Evolutionary conservation across 805 yeast species (phyloP).

Genomic region (Torulaspora maleeae): DNA sequence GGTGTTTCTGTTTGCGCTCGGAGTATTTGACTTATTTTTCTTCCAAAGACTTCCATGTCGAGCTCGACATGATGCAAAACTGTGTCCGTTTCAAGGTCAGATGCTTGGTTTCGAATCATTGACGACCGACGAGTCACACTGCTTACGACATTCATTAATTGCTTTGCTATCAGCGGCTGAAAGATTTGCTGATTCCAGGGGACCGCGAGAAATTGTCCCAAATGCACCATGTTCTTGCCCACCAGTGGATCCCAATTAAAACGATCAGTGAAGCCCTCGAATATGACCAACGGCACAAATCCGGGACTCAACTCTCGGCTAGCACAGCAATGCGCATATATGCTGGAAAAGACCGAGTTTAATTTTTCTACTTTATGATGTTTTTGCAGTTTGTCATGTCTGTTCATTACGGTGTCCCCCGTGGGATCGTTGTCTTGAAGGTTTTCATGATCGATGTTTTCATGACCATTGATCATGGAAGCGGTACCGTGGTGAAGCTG

Average conservation of each 20-base stretch:
- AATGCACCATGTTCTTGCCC: conserved; percentile 11
- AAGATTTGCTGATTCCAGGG: conserved; percentile 25
- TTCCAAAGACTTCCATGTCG: conserved; percentile 5
- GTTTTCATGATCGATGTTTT: conserved; percentile 2
- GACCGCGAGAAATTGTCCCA: conserved; percentile 18
- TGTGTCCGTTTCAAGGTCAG: conserved; percentile 13
- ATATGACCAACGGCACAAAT: conserved; percentile 16
- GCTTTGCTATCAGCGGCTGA: conserved; percentile 10
- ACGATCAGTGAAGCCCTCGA: conserved; percentile 23
- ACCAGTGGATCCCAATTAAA: conserved; percentile 21
- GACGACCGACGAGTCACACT: conserved; percentile 13
- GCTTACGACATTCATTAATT: conserved; percentile 9
- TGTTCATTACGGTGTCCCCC: conserved; percentile 3
- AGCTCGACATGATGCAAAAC: conserved; percentile 10
- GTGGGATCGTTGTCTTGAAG: conserved; percentile 3
- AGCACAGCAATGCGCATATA: conserved; percentile 10
- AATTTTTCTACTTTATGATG: conserved; percentile 14
- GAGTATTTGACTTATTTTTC: conserved; percentile 6
- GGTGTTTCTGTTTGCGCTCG: conserved; percentile 10
- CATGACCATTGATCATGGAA: conserved; percentile 1
- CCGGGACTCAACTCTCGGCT: background rate
- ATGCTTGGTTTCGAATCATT: conserved; percentile 7
- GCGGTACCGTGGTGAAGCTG: background rate
- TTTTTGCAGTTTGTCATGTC: conserved; percentile 12
- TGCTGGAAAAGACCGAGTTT: conserved; percentile 11